Percentiles rank a stretch among this genome's conserved stretches.
Conservation (phyloP, 176 grass and related monocot species). For the Carex cristatella region DNA sequence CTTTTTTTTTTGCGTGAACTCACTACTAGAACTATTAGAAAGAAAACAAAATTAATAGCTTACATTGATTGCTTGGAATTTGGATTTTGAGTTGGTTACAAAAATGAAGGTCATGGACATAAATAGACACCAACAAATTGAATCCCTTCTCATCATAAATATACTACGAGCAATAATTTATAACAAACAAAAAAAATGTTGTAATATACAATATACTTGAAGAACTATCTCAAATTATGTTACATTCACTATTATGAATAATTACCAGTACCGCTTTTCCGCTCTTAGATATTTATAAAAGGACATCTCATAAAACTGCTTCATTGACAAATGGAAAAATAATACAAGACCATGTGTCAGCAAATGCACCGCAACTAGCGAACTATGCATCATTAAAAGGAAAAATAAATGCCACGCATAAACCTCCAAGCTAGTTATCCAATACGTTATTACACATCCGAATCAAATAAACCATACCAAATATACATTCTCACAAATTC, state of each 20-base stretch:
- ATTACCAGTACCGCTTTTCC: not conserved
- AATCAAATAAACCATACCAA: constrained; percentile 33
- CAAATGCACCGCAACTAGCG: not conserved
- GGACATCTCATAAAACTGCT: not conserved
- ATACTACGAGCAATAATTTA: no score
- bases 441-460: constrained; percentile 37
- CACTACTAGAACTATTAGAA: no score
- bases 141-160: not conserved
- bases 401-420: not conserved
- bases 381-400: not conserved
- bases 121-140: no score
- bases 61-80: no score
- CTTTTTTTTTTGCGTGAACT: no score
- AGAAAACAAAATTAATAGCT: no score
- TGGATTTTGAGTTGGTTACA: no score
- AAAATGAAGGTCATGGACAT: no score
- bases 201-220: not conserved
- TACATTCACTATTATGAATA: not conserved
- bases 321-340: not conserved
- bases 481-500: constrained; percentile 20
- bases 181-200: not conserved
- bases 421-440: not conserved
- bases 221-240: not conserved
- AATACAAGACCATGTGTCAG: not conserved
- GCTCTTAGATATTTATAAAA: not conserved